Percentiles rank a stretch among this genome's conserved stretches.
Evolutionary conservation across 805 yeast genomes (phyloP).

Genomic region (Nakazawaea sp.): DNA sequence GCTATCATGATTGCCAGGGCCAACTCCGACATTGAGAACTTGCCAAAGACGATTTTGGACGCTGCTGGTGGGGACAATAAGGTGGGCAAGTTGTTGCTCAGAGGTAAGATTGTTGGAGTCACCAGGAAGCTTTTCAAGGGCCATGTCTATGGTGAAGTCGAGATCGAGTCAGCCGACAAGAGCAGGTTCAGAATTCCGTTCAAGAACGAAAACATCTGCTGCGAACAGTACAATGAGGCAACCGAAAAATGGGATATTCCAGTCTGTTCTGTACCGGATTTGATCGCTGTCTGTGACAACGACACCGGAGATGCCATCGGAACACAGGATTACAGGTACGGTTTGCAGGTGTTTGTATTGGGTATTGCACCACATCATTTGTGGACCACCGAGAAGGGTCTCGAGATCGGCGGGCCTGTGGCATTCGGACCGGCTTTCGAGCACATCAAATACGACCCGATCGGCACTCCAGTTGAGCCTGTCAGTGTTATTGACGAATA

Average conservation of each 20-base stretch:
- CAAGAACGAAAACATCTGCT: slow-evolving; percentile 39
- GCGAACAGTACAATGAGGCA: slow-evolving; percentile 17
- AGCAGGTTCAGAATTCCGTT: slow-evolving; percentile 29
- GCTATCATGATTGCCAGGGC: slow-evolving; percentile 33
- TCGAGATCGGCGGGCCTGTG: slow-evolving; percentile 35
- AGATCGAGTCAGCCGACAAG: slow-evolving; percentile 18
- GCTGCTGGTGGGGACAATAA: slow-evolving; percentile 26
- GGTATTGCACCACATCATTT: slow-evolving; percentile 29
- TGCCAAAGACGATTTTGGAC: slow-evolving; percentile 29
- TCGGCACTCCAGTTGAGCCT: slow-evolving; percentile 24
- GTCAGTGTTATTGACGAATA: slow-evolving; percentile 30
- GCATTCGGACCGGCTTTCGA: slow-evolving; percentile 25
- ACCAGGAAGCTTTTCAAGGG: slow-evolving; percentile 34
- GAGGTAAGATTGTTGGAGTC: slow-evolving; percentile 37
- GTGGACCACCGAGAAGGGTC: slow-evolving; percentile 30
- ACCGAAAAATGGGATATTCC: slow-evolving; percentile 20
- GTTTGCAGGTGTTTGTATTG: slow-evolving; percentile 34
- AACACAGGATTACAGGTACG: slow-evolving; percentile 41
- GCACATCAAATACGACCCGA: slow-evolving; percentile 24
- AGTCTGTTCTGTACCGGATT: slow-evolving; percentile 39
- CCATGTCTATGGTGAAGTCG: slow-evolving; percentile 38
- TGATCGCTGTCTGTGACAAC: slow-evolving; percentile 33
- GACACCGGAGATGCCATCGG: slow-evolving; percentile 41
- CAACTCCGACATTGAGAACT: slow-evolving; percentile 26
- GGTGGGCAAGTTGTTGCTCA: slow-evolving; percentile 26